Evolutionary conservation across 2,329 filamentous ascomycete species (phyloP), one percentile per base, ranked within the genome.

Genomic region (Grosmannia serpens): DNA sequence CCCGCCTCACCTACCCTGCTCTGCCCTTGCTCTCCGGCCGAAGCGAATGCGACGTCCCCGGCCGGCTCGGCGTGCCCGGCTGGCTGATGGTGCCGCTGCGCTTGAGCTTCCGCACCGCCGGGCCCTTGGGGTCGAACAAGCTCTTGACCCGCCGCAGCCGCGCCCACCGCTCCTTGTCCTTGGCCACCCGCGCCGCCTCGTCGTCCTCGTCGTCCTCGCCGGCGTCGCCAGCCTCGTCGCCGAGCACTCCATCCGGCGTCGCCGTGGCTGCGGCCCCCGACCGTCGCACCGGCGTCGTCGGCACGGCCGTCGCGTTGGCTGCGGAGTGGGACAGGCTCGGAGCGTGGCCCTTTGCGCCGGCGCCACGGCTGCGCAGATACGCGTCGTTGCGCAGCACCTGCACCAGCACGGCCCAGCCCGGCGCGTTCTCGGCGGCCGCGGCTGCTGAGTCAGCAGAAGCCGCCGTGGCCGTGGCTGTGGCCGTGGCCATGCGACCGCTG

Each of bases 91-190:
- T 60, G 17, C 52, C 57, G 1, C 53, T n/a, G 20, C 59, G 62
- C 63, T 64, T 73, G 56, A 77, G 69, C 67, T 79, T 85, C 67
- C 76, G 83, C 10, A 76, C 55, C 35, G 59, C 55, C 9, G 55
- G 74, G 1, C 77, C 78, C 69, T 87, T 89, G 7, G 81, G 77
- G 62, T 87, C 84, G 65, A 90, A 84, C 53, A 88, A 71, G 66
- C 85, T 88, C 75, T 87, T 87, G 59, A 90, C 85, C 59, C 82
- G 80, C 65, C 84, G 79, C 62, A 90, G 71, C 64, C 84, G 79
- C n/a, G 84, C 81, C 86, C 86, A 89, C 62, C 86, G 77, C 70
- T 87, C 84, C 69, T 87, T 87, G 61, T 89, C 86, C 67, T 86
- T 86, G 51, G 73, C 77, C 53, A 77, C 75, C 29, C 77, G 73